These are phyloP conservation scores for Citrus maxima DNA, from an alignment of 345 rosid species.

Conservation along the genomic window DNA sequence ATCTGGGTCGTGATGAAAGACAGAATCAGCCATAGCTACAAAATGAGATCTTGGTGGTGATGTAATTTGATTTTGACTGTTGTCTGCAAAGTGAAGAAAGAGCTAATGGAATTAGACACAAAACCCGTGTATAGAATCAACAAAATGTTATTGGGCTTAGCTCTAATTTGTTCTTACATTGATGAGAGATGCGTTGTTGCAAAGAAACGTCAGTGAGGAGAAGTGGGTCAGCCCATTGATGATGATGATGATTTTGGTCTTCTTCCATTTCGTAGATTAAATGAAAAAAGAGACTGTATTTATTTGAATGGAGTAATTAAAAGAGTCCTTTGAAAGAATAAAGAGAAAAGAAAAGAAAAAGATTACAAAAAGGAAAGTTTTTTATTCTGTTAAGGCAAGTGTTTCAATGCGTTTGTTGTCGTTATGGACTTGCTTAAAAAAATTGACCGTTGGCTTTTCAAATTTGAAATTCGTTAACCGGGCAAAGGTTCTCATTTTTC, in stretches of 20 bases:
- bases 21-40: slow-evolving; percentile 34
- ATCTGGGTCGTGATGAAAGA: slow-evolving; percentile 18
- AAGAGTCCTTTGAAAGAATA: not conserved
- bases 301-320: not conserved
- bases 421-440: not conserved
- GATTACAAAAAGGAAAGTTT: not conserved
- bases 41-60: slow-evolving; percentile 12
- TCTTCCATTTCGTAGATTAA: not conserved
- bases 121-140: not conserved
- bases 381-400: not conserved
- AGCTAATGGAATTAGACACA: not conserved
- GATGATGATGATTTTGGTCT: slow-evolving; percentile 5
- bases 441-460: slow-evolving; percentile 6
- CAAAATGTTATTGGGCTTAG: not conserved
- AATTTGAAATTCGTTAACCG: slow-evolving; percentile 12
- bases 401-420: not conserved
- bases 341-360: not conserved
- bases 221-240: slow-evolving; percentile 46
- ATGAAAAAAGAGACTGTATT: too few relatives aligned
- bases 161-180: slow-evolving; percentile 26
- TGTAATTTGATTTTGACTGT: not conserved
- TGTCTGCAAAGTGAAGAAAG: slow-evolving; percentile 20
- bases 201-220: slow-evolving; percentile 42
- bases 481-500: too few relatives aligned
- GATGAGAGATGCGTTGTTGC: slow-evolving; percentile 17